phyloP scores from a whole-genome alignment of 1,284 basidiomycete species.

The Ustilago xerochloae region DNA sequence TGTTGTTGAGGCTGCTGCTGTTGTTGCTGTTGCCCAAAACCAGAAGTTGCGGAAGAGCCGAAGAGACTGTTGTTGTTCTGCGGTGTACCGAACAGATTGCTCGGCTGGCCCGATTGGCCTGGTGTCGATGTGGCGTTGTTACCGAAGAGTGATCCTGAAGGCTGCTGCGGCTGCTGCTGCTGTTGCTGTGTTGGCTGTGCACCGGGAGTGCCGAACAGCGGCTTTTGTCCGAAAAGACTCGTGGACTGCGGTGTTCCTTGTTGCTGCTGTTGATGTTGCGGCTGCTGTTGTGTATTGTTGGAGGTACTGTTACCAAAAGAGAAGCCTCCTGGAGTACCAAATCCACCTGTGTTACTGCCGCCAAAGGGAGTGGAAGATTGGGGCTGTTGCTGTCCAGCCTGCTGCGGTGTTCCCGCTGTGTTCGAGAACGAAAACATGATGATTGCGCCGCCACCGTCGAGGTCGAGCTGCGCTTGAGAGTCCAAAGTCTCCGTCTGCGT shows the following conservation, averaged over 20 bases:
- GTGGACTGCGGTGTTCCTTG: constrained; percentile 20
- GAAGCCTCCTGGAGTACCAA: constrained; percentile 33
- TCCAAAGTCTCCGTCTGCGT: too few relatives aligned
- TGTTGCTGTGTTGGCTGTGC: constrained; percentile 21
- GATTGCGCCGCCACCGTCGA: background rate
- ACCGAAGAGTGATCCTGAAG: constrained; percentile 25
- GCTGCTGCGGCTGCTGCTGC: constrained; percentile 24
- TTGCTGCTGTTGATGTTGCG: constrained; percentile 28
- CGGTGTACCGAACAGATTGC: constrained; percentile 27
- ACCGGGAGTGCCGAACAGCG: constrained; percentile 49
- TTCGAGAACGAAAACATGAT: constrained; percentile 44
- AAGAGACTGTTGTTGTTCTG: constrained; percentile 34
- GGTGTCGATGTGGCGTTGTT: constrained; percentile 15
- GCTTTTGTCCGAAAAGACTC: constrained; percentile 37
- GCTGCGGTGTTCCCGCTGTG: constrained; percentile 27
- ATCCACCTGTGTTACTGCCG: constrained; percentile 19
- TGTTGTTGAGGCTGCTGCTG: constrained; percentile 15
- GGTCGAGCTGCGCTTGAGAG: background rate
- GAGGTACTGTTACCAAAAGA: constrained; percentile 31
- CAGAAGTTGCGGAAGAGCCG: constrained; percentile 16
- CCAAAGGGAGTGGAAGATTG: constrained; percentile 40
- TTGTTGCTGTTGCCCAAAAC: constrained; percentile 22
- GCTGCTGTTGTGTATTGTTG: constrained; percentile 15
- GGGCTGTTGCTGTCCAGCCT: constrained; percentile 22
- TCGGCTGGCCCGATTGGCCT: constrained; percentile 10